These are phyloP conservation scores for Macadamia tetraphylla DNA, from an alignment of 164 flowering plant genomes.

Conservation along the genomic window DNA sequence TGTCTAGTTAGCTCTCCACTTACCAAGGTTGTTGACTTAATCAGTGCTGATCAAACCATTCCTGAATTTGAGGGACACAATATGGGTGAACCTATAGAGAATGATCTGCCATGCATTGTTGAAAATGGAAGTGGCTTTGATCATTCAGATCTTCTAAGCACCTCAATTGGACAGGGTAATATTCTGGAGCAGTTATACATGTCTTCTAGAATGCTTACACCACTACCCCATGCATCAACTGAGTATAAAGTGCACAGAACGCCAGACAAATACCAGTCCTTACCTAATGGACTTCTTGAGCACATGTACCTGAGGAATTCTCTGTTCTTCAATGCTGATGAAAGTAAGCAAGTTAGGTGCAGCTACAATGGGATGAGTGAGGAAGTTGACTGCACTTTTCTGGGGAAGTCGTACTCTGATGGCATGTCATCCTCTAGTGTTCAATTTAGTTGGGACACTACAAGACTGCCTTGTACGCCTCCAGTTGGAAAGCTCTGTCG, in stretches of 20 bases:
- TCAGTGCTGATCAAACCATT: too few relatives aligned
- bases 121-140: slow-evolving; percentile 17
- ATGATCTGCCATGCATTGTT: too few relatives aligned
- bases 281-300: slow-evolving; percentile 62
- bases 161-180: slow-evolving; percentile 35
- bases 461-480: slow-evolving; percentile 38
- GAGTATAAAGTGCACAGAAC: slow-evolving; percentile 26
- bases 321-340: slow-evolving; percentile 15
- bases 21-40: too few relatives aligned
- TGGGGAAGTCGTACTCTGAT: slow-evolving; percentile 36
- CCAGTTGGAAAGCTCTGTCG: slow-evolving; percentile 55
- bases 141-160: slow-evolving; percentile 29
- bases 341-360: slow-evolving; percentile 17
- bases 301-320: slow-evolving; percentile 25
- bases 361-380: slow-evolving; percentile 13
- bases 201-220: slow-evolving; percentile 49
- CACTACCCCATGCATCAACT: slow-evolving; percentile 32
- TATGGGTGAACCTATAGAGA: too few relatives aligned
- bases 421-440: slow-evolving; percentile 27
- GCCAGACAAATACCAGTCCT: slow-evolving; percentile 41
- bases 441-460: slow-evolving; percentile 22
- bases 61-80: too few relatives aligned
- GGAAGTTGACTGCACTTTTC: slow-evolving; percentile 15
- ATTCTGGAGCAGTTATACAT: slow-evolving; percentile 48
- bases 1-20: too few relatives aligned